A percentile compares a stretch with the other conserved stretches of the same genome.
phyloP scores from a whole-genome alignment of 2,329 filamentous ascomycete species.

The Zymoseptoria crescenta region DNA sequence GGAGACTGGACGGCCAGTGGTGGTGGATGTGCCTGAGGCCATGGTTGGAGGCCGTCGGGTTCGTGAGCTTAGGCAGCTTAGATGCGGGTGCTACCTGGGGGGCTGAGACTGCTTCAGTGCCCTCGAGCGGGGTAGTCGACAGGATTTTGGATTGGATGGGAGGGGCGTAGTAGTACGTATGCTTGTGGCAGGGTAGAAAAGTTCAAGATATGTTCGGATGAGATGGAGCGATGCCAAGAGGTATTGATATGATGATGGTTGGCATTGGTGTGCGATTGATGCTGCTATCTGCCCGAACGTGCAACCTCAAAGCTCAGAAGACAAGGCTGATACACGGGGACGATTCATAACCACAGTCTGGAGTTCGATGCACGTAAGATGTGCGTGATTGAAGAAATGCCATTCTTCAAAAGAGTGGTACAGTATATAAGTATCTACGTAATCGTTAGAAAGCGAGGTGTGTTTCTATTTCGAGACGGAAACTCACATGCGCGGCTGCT shows the following conservation, averaged over 20 bases:
- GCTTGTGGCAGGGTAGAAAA: background rate
- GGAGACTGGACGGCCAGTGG: constrained; percentile 43
- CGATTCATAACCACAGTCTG: background rate
- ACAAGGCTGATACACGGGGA: background rate
- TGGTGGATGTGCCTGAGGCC: constrained; percentile 7
- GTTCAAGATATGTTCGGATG: background rate
- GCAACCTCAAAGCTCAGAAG: too few relatives aligned
- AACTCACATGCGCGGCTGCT: background rate
- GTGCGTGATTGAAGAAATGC: too few relatives aligned
- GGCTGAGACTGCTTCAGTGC: background rate
- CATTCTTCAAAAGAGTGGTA: background rate
- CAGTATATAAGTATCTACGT: constrained; percentile 8
- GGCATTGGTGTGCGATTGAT: background rate
- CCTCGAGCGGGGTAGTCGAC: background rate
- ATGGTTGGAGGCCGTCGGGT: background rate
- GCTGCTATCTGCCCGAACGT: background rate
- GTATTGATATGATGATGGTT: background rate
- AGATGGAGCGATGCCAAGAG: background rate
- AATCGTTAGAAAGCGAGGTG: constrained; percentile 2
- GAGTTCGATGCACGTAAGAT: background rate
- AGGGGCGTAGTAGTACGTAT: background rate
- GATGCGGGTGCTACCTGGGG: too few relatives aligned
- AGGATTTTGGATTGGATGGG: background rate
- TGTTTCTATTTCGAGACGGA: background rate
- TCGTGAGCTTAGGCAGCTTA: too few relatives aligned